Conservation (phyloP, 2,329 filamentous ascomycete species). For the Ophiostoma ulmi region DNA sequence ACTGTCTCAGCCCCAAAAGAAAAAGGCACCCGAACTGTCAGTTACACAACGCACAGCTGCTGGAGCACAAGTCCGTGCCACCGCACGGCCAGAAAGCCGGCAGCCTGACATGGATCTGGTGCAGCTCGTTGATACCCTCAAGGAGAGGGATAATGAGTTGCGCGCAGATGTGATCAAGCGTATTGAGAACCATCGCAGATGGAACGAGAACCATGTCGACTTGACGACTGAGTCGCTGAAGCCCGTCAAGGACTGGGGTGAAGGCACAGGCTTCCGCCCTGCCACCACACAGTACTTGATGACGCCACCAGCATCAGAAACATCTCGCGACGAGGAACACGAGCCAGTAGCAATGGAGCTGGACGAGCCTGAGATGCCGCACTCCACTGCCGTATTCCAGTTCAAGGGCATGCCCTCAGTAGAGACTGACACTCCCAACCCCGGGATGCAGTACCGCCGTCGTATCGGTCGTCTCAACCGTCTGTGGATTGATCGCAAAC, state of each 20-base stretch:
- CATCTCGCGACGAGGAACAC: slow-evolving; percentile 42
- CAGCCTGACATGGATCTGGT: slow-evolving; percentile 73
- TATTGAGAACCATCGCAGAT: slow-evolving; percentile 79
- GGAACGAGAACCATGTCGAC: slow-evolving; percentile 88
- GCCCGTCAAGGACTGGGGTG: slow-evolving; percentile 62
- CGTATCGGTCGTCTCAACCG: slow-evolving; percentile 80
- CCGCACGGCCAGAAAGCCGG: slow-evolving; percentile 63
- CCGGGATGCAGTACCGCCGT: slow-evolving; percentile 66
- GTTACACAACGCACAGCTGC: slow-evolving; percentile 55
- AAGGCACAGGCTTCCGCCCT: slow-evolving; percentile 61
- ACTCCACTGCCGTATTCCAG: slow-evolving; percentile 39
- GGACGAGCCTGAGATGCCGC: slow-evolving; percentile 40
- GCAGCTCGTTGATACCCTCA: slow-evolving; percentile 67
- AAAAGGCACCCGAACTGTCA: slow-evolving; percentile 58
- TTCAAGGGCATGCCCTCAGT: slow-evolving; percentile 39
- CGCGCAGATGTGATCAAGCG: slow-evolving; percentile 79
- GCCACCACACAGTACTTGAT: slow-evolving; percentile 67
- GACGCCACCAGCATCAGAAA: slow-evolving; percentile 56
- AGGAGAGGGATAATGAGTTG: slow-evolving; percentile 77
- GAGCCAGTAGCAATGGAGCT: slow-evolving; percentile 46
- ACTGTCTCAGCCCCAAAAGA: slow-evolving; percentile 59
- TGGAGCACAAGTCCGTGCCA: slow-evolving; percentile 61
- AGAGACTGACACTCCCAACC: slow-evolving; percentile 25
- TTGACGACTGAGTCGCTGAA: slow-evolving; percentile 80
- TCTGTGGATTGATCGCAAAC: slow-evolving; percentile 80